Evolutionary conservation across 352 stramenopile species (phyloP), one percentile per base, ranked within the genome.

Genomic region (Phytopythium chamaehyphon): DNA sequence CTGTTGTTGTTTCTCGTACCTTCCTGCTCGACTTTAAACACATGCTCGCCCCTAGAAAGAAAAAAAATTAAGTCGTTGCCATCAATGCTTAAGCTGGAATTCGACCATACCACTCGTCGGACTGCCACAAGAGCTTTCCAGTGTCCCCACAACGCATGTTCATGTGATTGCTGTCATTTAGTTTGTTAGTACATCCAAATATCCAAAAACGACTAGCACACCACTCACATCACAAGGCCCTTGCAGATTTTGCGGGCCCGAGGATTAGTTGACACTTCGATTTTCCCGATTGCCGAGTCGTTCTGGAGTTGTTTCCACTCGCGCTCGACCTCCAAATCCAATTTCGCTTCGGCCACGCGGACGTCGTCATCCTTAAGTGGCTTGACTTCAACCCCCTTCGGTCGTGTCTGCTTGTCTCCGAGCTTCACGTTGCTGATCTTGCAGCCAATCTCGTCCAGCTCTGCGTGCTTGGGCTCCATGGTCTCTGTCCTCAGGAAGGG

Each of bases 71-170:
- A n/a, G n/a, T n/a, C 21, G 9, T 57, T 26, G 16, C 2, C 6
- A 15, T 38, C 14, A n/a, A 31, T n/a, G 43, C 19, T 12, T 16
- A 8, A 38, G 15, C 28, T 4, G 16, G 15, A 7, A 7, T 18
- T 31, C 23, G 18, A 10, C 1, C 48, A 12, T 39, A 86, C 72
- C 79, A 95, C 58, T 90, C 81, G 23, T 93, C 74, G 11, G 78
- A 86, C 59, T 93, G 84, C 84, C 84, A 95, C 73, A 93, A 65
- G 40, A 95, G 56, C 62, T 73, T 78, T 40, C 84, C 84, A 5
- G 82, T 86, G 37, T 92, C 80, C 14, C 65, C 84, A 22, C 82
- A 91, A 33, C 84, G 70, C 84, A 95, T 95, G 58, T 92, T 95
- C 84, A 95, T 95, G 61, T 90, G 70, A 54, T 95, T 95, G 49